Evolutionary conservation across 306 rosid species (phyloP).

Genomic region (Abrus precatorius): DNA sequence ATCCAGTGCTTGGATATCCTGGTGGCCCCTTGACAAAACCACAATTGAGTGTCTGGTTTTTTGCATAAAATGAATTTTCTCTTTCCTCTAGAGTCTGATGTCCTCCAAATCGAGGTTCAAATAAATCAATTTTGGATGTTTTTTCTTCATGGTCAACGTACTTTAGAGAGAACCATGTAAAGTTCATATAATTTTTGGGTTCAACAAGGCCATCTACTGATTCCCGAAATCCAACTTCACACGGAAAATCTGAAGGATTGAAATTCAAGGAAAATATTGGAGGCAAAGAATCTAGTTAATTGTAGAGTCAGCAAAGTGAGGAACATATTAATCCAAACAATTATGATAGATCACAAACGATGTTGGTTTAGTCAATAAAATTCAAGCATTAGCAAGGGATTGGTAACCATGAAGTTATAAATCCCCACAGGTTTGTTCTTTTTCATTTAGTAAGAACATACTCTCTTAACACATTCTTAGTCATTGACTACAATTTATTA

Average conservation of each 20-base stretch:
- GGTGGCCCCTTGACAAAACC: slow-evolving; percentile 79
- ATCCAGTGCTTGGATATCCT: slow-evolving; percentile 76
- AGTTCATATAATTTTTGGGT: slow-evolving; percentile 65
- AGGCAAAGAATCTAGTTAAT: slow-evolving; percentile 47
- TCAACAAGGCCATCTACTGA: slow-evolving; percentile 73
- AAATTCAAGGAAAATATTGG: slow-evolving; percentile 38
- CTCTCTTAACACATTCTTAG: too few relatives aligned
- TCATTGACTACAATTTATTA: too few relatives aligned
- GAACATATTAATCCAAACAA: slow-evolving; percentile 32
- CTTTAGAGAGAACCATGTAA: slow-evolving; percentile 68
- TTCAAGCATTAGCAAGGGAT: slow-evolving; percentile 35
- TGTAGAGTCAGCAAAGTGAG: slow-evolving; percentile 9
- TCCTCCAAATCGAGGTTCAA: slow-evolving; percentile 88
- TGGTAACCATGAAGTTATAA: slow-evolving; percentile 27
- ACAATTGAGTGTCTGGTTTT: slow-evolving; percentile 81
- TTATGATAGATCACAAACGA: slow-evolving; percentile 23
- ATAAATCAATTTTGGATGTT: slow-evolving; percentile 41
- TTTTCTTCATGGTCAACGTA: slow-evolving; percentile 69
- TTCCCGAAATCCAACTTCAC: slow-evolving; percentile 69
- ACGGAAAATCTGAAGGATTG: slow-evolving; percentile 76
- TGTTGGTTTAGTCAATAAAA: slow-evolving; percentile 36
- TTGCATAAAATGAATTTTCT: slow-evolving; percentile 75
- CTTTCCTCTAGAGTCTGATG: slow-evolving; percentile 81
- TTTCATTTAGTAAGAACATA: not conserved
- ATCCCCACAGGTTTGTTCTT: not conserved